Evolutionary conservation across 2,329 filamentous ascomycete species (phyloP).

Genomic region (Zymoseptoria tritici): DNA sequence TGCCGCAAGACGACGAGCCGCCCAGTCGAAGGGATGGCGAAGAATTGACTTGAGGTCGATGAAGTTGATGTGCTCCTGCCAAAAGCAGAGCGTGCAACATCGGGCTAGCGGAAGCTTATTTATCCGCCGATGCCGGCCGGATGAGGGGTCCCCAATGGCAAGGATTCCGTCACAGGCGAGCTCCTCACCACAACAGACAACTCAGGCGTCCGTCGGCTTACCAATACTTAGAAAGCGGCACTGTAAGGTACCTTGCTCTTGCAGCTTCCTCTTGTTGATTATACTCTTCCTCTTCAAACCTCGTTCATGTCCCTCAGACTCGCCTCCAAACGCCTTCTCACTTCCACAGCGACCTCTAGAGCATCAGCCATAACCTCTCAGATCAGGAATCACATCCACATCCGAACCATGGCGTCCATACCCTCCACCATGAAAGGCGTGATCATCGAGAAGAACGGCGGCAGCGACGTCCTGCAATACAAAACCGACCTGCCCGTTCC

Average conservation of each 20-base stretch:
- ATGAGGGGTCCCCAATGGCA: neutral
- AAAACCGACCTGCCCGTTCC: constrained; percentile 66
- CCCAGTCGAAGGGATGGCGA: neutral
- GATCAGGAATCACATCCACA: constrained; percentile 4
- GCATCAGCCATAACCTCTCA: constrained; percentile 21
- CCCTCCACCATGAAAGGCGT: constrained; percentile 67
- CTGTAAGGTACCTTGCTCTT: neutral
- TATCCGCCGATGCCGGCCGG: neutral
- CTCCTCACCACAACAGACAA: neutral
- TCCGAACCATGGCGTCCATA: constrained; percentile 40
- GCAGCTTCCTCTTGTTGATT: neutral
- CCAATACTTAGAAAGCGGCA: neutral
- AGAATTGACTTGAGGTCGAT: neutral
- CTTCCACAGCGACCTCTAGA: constrained; percentile 17
- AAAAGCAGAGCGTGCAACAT: neutral
- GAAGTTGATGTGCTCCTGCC: neutral
- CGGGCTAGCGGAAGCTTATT: neutral
- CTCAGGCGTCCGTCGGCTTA: too few species aligned
- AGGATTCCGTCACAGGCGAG: neutral
- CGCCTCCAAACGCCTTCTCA: constrained; percentile 8
- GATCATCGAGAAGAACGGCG: constrained; percentile 64
- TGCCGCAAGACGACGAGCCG: neutral
- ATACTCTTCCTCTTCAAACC: neutral
- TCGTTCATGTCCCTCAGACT: constrained; percentile 15
- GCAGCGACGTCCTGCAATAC: constrained; percentile 63